Conservation (phyloP, 2,329 filamentous ascomycete genomes). For the Pleurostoma richardsiae region DNA sequence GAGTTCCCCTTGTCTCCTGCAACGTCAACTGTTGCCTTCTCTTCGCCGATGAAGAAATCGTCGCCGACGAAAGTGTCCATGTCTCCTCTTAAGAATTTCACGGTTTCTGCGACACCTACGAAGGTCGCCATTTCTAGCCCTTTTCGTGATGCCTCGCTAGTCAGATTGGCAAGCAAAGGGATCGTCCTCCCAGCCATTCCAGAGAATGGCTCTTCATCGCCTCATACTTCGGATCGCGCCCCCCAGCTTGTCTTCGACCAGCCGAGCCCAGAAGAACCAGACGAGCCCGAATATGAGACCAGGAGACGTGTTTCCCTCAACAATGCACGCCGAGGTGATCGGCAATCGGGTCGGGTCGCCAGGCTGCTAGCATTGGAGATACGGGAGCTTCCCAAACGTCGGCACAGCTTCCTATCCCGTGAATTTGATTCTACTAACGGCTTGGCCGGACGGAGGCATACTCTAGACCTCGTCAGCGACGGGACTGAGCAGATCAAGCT, state of each 20-base stretch:
- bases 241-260: conserved; percentile 21
- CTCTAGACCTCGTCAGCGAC: conserved; percentile 11
- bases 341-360: conserved; percentile 10
- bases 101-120: conserved; percentile 16
- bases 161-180: too few species aligned
- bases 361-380: conserved; percentile 10
- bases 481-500: neutral
- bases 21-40: conserved; percentile 3
- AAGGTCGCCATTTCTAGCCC: conserved; percentile 11
- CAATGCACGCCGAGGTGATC: conserved; percentile 18
- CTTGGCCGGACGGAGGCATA: conserved; percentile 12
- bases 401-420: conserved; percentile 17
- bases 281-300: conserved; percentile 20
- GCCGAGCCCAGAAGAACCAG: conserved; percentile 9
- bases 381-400: conserved; percentile 11
- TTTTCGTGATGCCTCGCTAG: neutral
- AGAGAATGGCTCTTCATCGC: too few species aligned
- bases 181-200: too few species aligned
- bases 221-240: too few species aligned
- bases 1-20: conserved; percentile 9
- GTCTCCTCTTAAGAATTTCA: conserved; percentile 17
- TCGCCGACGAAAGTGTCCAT: conserved; percentile 17
- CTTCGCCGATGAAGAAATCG: conserved; percentile 3
- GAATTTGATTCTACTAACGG: neutral
- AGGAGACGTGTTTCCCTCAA: conserved; percentile 20